Base-by-base conservation (phyloP, 2,329 filamentous ascomycete genomes). In the Fusarium sp. region DNA sequence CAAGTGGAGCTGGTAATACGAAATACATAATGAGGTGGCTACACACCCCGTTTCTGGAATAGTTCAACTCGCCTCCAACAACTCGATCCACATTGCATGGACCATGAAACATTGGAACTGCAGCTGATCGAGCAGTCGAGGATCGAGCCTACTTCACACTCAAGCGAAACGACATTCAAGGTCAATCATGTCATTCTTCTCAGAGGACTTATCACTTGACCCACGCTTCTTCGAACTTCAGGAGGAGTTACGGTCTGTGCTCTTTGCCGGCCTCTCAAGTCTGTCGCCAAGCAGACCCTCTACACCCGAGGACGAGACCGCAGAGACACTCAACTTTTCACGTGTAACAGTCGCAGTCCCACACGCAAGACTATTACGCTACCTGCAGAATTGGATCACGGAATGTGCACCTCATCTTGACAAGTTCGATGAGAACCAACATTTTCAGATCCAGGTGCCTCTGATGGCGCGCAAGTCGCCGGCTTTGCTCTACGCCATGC, bases 381-480 rank as follows among this genome's bases (percentile, higher is more conserved):
- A 85, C 59, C 75, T 87, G 39, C 84, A 86, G 48, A 85, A 88
- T 52, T 90, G 88, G 78, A 84, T 89, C 25, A 84, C 85, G 1
- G 85, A 89, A 66, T 85, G 89, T 45, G 88, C 88, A 4, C 84
- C 80, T 1, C 78, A 80, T 30, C 70, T 91, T 5, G 89, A 91
- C 74, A 90, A 89, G 79, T 89, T 90, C 61, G 88, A 91, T 67
- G 82, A 83, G 32, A 81, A 86, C 16, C 85, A 86, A 14, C 85
- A 86, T 52, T 90, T 91, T 74, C 86, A 87, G 20, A 84, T 87
- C 1, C 84, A 87, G 13, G 81, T 90, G 4, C 86, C 88, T 0
- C 79, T 87, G 3, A 79, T 89, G 34, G 87, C 88, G 1, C 84
- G 84, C 48, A 82, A 80, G 27, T 86, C 85, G 27, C 81, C 84